Base-by-base conservation (phyloP, 805 yeast genomes). In the Barnettozyma sucrosica region DNA sequence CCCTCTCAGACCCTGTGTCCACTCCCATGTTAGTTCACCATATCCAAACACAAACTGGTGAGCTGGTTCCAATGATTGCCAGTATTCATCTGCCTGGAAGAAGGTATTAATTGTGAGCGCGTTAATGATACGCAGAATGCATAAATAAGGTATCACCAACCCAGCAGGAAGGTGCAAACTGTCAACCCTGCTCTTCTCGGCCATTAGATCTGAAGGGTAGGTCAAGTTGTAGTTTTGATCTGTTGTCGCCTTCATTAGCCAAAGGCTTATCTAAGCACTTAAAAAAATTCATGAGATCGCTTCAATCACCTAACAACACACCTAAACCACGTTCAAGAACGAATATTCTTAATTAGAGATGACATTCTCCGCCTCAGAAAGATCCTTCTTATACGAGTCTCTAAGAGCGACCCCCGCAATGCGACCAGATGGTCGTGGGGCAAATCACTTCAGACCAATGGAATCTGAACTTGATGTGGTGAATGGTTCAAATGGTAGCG, bases 1-100 rank as follows among this genome's bases (percentile, higher is more conserved):
- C 9, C 95, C 83, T 50, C 99, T 67, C 5, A 93, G 66, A 0
- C 81, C 83, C 42, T 73, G 70, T 21, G 67, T 62, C 99, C 99
- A 93, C 66, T 93, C 99, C 99, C 99, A 93, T 0, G 98, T 89
- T 33, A 80, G 61, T 55, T 79, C 78, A 0, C 99, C 99, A 52
- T 82, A 83, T 2, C 93, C 90, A 62, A 73, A 89, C 0, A 84
- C 83, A 33, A 74, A 67, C 4, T 59, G 48, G 64, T 89, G 96
- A 0, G 98, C 99, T 0, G 97, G 96, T 59, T 93, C 99, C 44
- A 93, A 67, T 0, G 90, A 73, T 66, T 93, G 99, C 81, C 83
- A 93, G 66, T 75, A 93, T 65, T 93, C 99, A 64, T 93, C 99
- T 0, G 99, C 92, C 64, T 93, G 99, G 67, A 93, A 93, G 61